Base-by-base conservation (phyloP, 768 basidiomycete genomes). In the Xerocomellus amylosporus region DNA sequence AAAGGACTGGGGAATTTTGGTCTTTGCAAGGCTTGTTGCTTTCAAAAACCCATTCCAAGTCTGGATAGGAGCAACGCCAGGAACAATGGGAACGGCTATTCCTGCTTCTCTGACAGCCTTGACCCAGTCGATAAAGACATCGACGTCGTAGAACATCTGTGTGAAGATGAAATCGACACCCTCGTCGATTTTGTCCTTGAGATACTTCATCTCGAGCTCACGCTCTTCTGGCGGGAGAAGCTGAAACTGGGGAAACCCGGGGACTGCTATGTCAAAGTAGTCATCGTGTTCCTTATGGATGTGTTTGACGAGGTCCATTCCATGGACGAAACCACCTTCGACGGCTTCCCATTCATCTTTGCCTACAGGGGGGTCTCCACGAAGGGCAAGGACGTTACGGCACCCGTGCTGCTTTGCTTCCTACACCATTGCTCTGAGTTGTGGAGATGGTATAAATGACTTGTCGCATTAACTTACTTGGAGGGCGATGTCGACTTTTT, bases 121-220 rank as follows among this genome's bases (percentile, higher is more conserved):
- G 38, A 90, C 94, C 97, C 97, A 99, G 46, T 79, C 77, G 64
- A 97, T 85, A 75, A 99, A 98, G 62, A 98, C 67, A 33, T 91
- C 81, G 45, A 88, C 86, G 63, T 97, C 95, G 74, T 95, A 97
- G 76, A 98, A 98, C 92, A 98, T 93, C 72, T 98, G 95, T 0
- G 95, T 97, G 77, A 98, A 97, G 72, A 98, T 97, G 74, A 96
- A 91, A 68, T 85, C 80, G 56, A 87, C 90, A 37, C 95, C 94
- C 10, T 85, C 89, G 59, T 96, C 93, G 54, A 95, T 74, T 73
- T 98, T 98, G 59, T 90, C 86, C 73, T 96, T 96, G 58, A 97
- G 78, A 71, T 81, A 95, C 54, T 79, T 72, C 73, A 97, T 86
- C 71, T 98, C 95, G 49, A 81, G 81, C 28, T 80, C 83, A 39